Evolutionary conservation across 495 filamentous ascomycete species (phyloP).

Genomic region (Aspergillus kassunensis): DNA sequence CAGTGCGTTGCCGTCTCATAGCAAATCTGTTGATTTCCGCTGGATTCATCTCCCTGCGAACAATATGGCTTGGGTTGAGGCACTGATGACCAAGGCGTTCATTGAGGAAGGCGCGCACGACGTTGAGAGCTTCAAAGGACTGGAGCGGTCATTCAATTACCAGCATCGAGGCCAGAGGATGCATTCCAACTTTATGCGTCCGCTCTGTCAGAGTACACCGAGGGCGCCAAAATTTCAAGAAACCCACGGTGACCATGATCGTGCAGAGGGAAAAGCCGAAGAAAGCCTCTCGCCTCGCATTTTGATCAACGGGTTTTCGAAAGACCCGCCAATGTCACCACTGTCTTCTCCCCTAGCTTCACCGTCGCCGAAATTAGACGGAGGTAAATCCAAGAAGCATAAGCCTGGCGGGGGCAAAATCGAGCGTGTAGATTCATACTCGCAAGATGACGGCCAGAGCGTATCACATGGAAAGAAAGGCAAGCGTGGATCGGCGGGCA

Average conservation of each 20-base stretch:
- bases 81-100: slow-evolving; percentile 61
- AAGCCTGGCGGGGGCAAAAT: slow-evolving; percentile 26
- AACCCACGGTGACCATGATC: slow-evolving; percentile 14
- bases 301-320: slow-evolving; percentile 18
- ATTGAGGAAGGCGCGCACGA: slow-evolving; percentile 63
- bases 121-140: slow-evolving; percentile 63
- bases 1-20: slow-evolving; percentile 50
- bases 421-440: slow-evolving; percentile 27
- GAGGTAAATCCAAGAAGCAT: slow-evolving; percentile 21
- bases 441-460: slow-evolving; percentile 33
- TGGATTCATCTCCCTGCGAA: slow-evolving; percentile 71
- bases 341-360: background rate
- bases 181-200: slow-evolving; percentile 66
- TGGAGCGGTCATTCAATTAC: slow-evolving; percentile 61
- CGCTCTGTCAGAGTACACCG: slow-evolving; percentile 56
- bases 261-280: slow-evolving; percentile 27
- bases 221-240: slow-evolving; percentile 39
- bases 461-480: slow-evolving; percentile 31
- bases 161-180: slow-evolving; percentile 58
- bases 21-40: slow-evolving; percentile 54
- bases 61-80: slow-evolving; percentile 58
- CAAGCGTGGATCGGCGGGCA: slow-evolving; percentile 38
- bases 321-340: background rate
- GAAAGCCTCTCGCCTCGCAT: slow-evolving; percentile 17
- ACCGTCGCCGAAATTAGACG: slow-evolving; percentile 7